Base-by-base conservation (phyloP, 2,329 filamentous ascomycete genomes). In the Aquanectria penicillioides region DNA sequence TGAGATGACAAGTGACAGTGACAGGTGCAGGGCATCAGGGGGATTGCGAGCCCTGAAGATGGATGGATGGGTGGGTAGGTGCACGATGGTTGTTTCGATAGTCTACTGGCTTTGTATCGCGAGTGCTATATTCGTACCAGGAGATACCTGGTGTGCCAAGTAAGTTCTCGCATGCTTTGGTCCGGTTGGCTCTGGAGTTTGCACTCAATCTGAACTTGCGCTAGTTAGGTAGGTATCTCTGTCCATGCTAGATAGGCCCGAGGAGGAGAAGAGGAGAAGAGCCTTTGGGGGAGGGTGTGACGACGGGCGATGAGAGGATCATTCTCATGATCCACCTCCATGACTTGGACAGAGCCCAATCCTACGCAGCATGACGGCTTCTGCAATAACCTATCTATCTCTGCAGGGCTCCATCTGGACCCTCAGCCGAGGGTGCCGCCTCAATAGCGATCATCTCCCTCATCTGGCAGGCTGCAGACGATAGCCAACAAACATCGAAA, bases 1-100 rank as follows among this genome's bases (percentile, higher is more conserved):
- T 48, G n/a, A n/a, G n/a, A n/a, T 22, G 41, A 52, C n/a, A 53
- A 57, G 38, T 53, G 48, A 54, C 41, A 57, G 38, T 53, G 48
- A 54, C 41, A 43, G 34, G 36, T 23, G 29, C 49, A 58, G 28
- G 55, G 34, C 34, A 46, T 31, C 31, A 48, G 38, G 34, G 33
- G 22, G 28, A 29, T 34, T 36, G 34, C 37, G 26, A 31, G 25
- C 40, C 18, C 23, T 9, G 38, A 22, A 29, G 50, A 36, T 54
- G 38, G 29, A 54, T 34, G 50, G 31, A 13, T 37, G 40, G 37
- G 23, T 15, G 26, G 7, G 15, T 18, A 18, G 28, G 17, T 50
- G 47, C 12, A 26, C 29, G 40, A 51, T 43, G 31, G 40, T 18
- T 37, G 50, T 31, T 20, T 33, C 9, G 9, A 18, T 33, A 31